These are phyloP conservation scores for Diplodia sapinea DNA, from an alignment of 2,329 filamentous ascomycete genomes.

Conservation along the genomic window DNA sequence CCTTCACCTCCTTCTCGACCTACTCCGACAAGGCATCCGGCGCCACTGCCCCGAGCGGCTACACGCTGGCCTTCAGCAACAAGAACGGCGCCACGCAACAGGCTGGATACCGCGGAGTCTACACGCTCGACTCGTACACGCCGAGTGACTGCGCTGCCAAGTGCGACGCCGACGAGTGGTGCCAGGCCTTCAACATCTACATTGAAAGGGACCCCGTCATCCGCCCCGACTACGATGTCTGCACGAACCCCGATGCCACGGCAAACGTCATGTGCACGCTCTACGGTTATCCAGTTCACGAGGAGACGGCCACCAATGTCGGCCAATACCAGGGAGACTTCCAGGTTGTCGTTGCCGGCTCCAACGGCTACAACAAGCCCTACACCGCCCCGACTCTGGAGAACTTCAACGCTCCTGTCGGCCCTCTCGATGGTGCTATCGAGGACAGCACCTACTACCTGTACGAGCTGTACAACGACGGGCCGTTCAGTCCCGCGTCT, in stretches of 20 bases:
- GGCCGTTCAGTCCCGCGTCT: constrained; percentile 38
- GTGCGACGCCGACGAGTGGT: constrained; percentile 32
- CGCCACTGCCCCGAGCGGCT: constrained; percentile 22
- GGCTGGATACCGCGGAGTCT: constrained; percentile 33
- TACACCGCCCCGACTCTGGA: constrained; percentile 1
- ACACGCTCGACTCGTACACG: constrained; percentile 32
- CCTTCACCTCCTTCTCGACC: neutral
- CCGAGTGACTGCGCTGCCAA: constrained; percentile 30
- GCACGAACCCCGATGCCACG: constrained; percentile 31
- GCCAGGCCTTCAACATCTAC: constrained; percentile 38
- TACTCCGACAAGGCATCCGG: neutral
- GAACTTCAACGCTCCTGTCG: constrained; percentile 32
- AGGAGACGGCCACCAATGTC: constrained; percentile 37
- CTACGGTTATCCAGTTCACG: constrained; percentile 38
- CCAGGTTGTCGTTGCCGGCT: constrained; percentile 34
- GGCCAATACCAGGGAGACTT: constrained; percentile 38
- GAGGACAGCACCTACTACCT: constrained; percentile 38
- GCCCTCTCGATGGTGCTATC: constrained; percentile 38
- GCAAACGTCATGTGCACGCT: constrained; percentile 42
- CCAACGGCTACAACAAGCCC: constrained; percentile 35
- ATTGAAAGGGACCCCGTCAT: constrained; percentile 35
- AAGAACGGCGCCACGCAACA: constrained; percentile 31
- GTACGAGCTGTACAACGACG: constrained; percentile 41
- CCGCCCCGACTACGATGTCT: constrained; percentile 31
- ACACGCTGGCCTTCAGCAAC: constrained; percentile 31